Conservation (phyloP, 345 rosid genomes). For the Pugionium dolabratum region DNA sequence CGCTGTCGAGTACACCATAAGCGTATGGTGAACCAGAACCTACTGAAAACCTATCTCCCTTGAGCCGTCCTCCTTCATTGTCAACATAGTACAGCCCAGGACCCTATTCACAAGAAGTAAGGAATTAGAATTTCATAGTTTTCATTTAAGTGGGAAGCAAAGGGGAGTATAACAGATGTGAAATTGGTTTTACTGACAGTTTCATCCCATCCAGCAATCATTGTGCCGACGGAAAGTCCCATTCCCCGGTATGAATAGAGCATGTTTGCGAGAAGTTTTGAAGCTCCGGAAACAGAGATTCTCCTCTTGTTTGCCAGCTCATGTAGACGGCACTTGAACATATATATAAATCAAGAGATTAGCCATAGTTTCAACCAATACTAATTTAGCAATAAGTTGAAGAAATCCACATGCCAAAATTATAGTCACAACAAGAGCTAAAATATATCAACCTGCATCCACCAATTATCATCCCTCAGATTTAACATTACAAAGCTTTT, state of each 20-base stretch:
- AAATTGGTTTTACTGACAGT: constrained; percentile 55
- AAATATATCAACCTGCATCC: background rate
- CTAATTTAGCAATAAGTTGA: background rate
- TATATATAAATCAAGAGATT: constrained; percentile 31
- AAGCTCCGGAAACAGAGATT: constrained; percentile 97
- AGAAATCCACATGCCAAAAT: background rate
- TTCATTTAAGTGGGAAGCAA: constrained; percentile 17
- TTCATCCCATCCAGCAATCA: constrained; percentile 99
- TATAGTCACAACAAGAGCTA: background rate
- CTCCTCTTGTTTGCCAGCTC: constrained; percentile 97
- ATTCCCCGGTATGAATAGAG: constrained; percentile 96
- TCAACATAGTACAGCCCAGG: constrained; percentile 97
- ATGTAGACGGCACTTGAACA: constrained; percentile 84
- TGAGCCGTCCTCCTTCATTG: constrained; percentile 97
- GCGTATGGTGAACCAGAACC: constrained; percentile 99
- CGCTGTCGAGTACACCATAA: constrained; percentile 92
- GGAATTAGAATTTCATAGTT: constrained; percentile 9
- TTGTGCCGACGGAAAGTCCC: constrained; percentile 98
- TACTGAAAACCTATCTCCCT: constrained; percentile 94
- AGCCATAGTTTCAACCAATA: constrained; percentile 6
- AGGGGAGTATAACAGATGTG: constrained; percentile 10
- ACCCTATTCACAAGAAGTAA: constrained; percentile 54
- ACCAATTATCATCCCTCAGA: background rate
- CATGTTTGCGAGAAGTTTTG: constrained; percentile 97
- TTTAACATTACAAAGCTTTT: constrained; percentile 3